These are phyloP conservation scores for Hyphopichia homilentoma DNA, from an alignment of 805 yeast genomes.

Conservation along the genomic window DNA sequence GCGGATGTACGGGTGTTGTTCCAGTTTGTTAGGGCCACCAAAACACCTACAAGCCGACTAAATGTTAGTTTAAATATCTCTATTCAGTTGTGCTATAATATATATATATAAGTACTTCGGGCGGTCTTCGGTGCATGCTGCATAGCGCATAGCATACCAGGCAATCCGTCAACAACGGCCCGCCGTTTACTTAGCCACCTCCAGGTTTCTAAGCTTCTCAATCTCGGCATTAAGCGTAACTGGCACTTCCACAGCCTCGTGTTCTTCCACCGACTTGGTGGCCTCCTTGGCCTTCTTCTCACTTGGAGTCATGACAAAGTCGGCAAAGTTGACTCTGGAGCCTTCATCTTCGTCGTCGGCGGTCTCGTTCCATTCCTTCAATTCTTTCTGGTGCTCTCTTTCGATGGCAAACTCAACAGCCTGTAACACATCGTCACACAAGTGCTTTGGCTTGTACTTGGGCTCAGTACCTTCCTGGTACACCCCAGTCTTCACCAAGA, in stretches of 20 bases:
- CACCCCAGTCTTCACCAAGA: slow-evolving; percentile 83
- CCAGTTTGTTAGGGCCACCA: too few relatives aligned
- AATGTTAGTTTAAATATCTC: too few relatives aligned
- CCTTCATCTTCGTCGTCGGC: slow-evolving; percentile 18
- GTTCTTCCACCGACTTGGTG: slow-evolving; percentile 24
- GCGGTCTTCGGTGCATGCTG: too few relatives aligned
- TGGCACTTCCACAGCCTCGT: slow-evolving; percentile 50
- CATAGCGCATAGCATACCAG: too few relatives aligned
- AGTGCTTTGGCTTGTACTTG: slow-evolving; percentile 72
- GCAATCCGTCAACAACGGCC: too few relatives aligned
- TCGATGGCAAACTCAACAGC: slow-evolving; percentile 83
- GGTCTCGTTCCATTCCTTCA: slow-evolving; percentile 68
- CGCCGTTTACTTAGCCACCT: too few relatives aligned
- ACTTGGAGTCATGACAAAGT: slow-evolving; percentile 44
- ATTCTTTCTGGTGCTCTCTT: slow-evolving; percentile 69
- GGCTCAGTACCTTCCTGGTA: slow-evolving; percentile 79
- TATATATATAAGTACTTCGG: too few relatives aligned
- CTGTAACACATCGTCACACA: slow-evolving; percentile 70
- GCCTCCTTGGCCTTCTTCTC: slow-evolving; percentile 16
- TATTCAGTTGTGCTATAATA: too few relatives aligned
- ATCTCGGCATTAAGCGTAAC: slow-evolving; percentile 43
- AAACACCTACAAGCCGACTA: too few relatives aligned
- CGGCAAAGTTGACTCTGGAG: slow-evolving; percentile 38
- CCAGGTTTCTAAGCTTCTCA: slow-evolving; percentile 33
- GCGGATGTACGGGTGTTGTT: too few relatives aligned